Percentiles rank a stretch among this genome's conserved stretches.
phyloP scores from a whole-genome alignment of 164 flowering plant genomes.

The Liriodendron chinense region DNA sequence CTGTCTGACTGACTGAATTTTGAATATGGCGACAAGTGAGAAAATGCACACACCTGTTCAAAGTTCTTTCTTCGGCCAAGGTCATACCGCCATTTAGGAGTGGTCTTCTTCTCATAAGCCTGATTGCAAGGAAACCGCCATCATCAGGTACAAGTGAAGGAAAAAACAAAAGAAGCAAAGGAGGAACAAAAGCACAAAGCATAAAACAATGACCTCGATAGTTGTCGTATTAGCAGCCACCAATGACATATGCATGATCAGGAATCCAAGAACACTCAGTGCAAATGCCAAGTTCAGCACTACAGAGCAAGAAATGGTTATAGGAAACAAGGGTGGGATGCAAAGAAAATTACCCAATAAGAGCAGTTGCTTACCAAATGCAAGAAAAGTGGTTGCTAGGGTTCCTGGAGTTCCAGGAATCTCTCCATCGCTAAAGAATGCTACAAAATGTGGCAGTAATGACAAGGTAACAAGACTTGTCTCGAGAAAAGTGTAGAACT shows the following conservation, averaged over 20 bases:
- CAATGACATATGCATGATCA: slow-evolving; percentile 92
- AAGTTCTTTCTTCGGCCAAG: slow-evolving; percentile 72
- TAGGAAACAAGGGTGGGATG: neutral
- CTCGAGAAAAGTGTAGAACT: slow-evolving; percentile 98
- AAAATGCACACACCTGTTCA: slow-evolving; percentile 51
- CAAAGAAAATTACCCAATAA: neutral
- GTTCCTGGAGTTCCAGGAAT: slow-evolving; percentile 91
- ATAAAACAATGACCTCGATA: slow-evolving; percentile 66
- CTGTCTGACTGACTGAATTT: neutral
- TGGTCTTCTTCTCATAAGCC: slow-evolving; percentile 96
- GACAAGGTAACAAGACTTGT: slow-evolving; percentile 83
- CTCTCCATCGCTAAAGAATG: slow-evolving; percentile 90
- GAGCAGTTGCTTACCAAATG: slow-evolving; percentile 59
- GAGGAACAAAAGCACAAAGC: neutral
- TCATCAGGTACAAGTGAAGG: neutral
- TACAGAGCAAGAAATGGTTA: slow-evolving; percentile 24
- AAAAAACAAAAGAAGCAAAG: neutral
- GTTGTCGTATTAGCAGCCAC: slow-evolving; percentile 91
- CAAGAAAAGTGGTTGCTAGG: slow-evolving; percentile 94
- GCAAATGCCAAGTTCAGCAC: slow-evolving; percentile 96
- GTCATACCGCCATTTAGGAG: slow-evolving; percentile 86
- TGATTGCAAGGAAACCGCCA: slow-evolving; percentile 22
- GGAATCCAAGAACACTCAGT: slow-evolving; percentile 87
- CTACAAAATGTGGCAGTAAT: slow-evolving; percentile 76
- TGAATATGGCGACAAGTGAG: neutral